These are phyloP conservation scores for Dioszegia hungarica DNA, from an alignment of 768 basidiomycete genomes.

Conservation along the genomic window DNA sequence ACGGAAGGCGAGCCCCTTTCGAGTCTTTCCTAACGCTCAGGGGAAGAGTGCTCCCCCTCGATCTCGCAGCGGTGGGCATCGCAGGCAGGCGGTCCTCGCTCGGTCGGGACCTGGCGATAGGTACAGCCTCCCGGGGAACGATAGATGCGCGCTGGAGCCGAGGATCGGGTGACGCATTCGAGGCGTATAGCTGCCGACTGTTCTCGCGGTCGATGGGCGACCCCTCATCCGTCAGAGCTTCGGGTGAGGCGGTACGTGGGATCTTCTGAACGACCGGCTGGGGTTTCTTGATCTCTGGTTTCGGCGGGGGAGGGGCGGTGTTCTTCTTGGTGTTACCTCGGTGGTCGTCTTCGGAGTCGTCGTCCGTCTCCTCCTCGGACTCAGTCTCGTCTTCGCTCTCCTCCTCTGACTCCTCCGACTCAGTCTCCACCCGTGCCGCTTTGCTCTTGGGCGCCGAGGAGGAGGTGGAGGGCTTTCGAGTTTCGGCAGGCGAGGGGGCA, in stretches of 20 bases:
- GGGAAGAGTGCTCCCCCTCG: conserved; percentile 3
- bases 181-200: conserved; percentile 9
- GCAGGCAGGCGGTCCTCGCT: no score
- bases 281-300: neutral
- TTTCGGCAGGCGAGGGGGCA: neutral
- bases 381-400: neutral
- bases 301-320: neutral
- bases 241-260: conserved; percentile 2
- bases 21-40: conserved; percentile 10
- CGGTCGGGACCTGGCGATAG: neutral
- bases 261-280: neutral
- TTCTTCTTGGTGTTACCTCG: neutral
- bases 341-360: neutral
- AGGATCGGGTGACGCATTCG: conserved; percentile 13
- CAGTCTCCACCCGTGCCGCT: conserved; percentile 1
- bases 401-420: conserved; percentile 1
- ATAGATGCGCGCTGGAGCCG: neutral
- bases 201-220: conserved; percentile 8
- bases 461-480: neutral
- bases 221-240: neutral
- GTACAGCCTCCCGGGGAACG: neutral
- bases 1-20: neutral
- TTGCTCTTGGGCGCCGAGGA: neutral
- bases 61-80: neutral
- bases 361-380: neutral